Evolutionary conservation across 1,284 basidiomycete species (phyloP), one percentile per base, ranked within the genome.

Genomic region (Ustilago shanxiensis): DNA sequence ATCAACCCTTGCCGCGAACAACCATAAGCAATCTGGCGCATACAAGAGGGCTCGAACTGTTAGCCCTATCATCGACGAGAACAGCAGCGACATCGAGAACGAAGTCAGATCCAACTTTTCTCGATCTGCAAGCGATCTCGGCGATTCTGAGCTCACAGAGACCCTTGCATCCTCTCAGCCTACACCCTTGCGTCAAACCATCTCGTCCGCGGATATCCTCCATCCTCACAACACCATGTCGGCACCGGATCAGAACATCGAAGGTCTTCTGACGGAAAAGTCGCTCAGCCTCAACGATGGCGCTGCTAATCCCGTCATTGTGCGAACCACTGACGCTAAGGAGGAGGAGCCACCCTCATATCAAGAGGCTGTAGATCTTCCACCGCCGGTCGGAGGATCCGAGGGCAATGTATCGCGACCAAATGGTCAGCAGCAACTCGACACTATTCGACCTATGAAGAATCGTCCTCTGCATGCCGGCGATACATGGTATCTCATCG

Each of bases 401-500:
- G 11, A 44, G 22, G 39, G 31, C 20, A 26, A 39, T 28, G 57
- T 44, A 18, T 50, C 50, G 9, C 63, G 70, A 51, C 70, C 70
- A 10, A 67, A 60, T n/a, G 70, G 70, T 22, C 64, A 72, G 26
- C 50, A 72, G 47, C 74, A 77, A 47, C 63, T 77, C 18, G 58
- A 63, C n/a, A 45, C 35, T 26, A 69, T 77, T 18, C 53, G 62
- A 29, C 74, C 74, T 9, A 72, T 77, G 69, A 77, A 69, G 63
- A 77, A 77, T 14, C 61, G 57, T 3, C 59, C 74, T 50, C 90
- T 94, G 88, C 60, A 56, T 33, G 66, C 76, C 18, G 92, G 92
- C 44, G 90, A 94, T 60, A 91, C 88, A 2, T 95, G 93, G 93
- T 94, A 91, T 86, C 87, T 95, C 57, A 88, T 95, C 33, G 89